Base-by-base conservation (phyloP, 2,329 filamentous ascomycete species). In the Aspergillus alliaceus region DNA sequence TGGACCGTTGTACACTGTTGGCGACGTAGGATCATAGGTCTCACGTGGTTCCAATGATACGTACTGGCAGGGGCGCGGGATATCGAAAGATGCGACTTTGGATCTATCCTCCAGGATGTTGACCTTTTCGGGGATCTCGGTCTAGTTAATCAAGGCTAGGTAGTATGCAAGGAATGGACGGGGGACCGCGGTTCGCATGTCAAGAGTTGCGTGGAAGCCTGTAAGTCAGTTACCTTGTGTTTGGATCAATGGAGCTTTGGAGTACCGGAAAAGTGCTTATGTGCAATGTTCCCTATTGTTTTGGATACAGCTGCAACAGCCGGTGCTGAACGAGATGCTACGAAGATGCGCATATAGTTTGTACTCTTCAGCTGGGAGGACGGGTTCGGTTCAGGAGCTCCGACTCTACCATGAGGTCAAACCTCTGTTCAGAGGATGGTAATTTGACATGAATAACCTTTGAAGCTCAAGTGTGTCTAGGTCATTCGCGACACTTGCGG, bases 391-490 rank as follows among this genome's bases (percentile, higher is more conserved):
- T 66, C 67, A 4, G 77, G 72, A 0, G 72, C 69, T 15, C 76
- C 77, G 7, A 78, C 64, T 27, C 71, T 71, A 52, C 8, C 5
- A 3, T 11, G 2, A 2, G 8, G 5, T 42, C 6, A 42, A 22
- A 8, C 2, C 14, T n/a, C 22, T 42, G 9, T 15, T 42, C 39
- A 6, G n/a, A n/a, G n/a, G n/a, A n/a, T n/a, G n/a, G n/a, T n/a
- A n/a, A n/a, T n/a, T n/a, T n/a, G n/a, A n/a, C n/a, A n/a, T n/a
- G n/a, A n/a, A n/a, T n/a, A n/a, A 73, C 64, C 77, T 66, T 64
- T 84, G 81, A 51, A 84, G 84, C 35, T 84, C 81, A n/a, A 85
- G 70, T 3, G 80, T 67, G 53, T 83, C 77, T 44, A 83, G 74
- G 32, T 77, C 69, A 20, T 78, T 69, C 24, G 72, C 55, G 5